A percentile compares a stretch with the other conserved stretches of the same genome.
phyloP scores from a whole-genome alignment of 108 stramenopile species.

The Schizochytrium sp. region DNA sequence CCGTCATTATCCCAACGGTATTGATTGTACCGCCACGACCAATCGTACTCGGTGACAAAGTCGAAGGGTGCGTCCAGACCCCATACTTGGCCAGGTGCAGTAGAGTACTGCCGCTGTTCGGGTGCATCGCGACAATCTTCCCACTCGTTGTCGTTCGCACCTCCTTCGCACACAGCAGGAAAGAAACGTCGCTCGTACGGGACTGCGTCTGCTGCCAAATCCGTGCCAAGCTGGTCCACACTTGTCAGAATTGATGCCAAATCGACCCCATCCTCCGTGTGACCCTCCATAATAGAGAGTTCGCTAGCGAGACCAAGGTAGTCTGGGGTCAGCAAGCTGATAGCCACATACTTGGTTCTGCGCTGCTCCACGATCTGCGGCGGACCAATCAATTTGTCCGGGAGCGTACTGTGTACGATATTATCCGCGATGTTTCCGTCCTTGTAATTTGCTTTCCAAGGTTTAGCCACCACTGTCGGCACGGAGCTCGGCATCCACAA shows the following conservation, averaged over 20 bases:
- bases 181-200: conserved; percentile 33
- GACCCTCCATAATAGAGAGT: conserved; percentile 57
- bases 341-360: conserved; percentile 64
- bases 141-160: conserved; percentile 16
- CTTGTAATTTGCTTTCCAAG: conserved; percentile 64
- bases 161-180: background rate
- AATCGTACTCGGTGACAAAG: conserved; percentile 24
- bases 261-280: conserved; percentile 46
- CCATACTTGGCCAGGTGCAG: background rate
- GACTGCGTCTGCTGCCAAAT: conserved; percentile 13
- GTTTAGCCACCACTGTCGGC: conserved; percentile 62
- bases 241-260: conserved; percentile 23
- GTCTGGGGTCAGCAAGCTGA: conserved; percentile 61
- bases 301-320: conserved; percentile 57
- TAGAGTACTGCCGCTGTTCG: background rate
- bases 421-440: conserved; percentile 77
- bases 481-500: conserved; percentile 65
- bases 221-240: conserved; percentile 24
- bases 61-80: conserved; percentile 16
- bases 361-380: conserved; percentile 47
- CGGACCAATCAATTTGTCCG: conserved; percentile 65
- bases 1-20: background rate
- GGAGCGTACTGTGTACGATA: conserved; percentile 58
- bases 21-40: conserved; percentile 12
- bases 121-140: conserved; percentile 12